These are phyloP conservation scores for Phalaenopsis hybrid DNA, from an alignment of 116 monocot species.

Conservation along the genomic window DNA sequence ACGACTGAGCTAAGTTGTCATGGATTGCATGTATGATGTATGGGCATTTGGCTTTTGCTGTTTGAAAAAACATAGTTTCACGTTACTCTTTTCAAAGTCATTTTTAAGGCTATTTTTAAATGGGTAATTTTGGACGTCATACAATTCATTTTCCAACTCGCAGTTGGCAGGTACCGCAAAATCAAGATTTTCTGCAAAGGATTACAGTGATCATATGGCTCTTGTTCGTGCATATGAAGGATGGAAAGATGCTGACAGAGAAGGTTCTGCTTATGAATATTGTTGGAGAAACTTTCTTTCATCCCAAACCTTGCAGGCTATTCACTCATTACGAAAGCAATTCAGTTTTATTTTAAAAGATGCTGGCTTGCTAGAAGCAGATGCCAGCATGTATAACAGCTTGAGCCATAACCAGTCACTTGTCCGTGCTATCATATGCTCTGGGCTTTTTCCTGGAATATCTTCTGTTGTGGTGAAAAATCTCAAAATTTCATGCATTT, in stretches of 20 bases:
- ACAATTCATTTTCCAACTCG: conserved; percentile 8
- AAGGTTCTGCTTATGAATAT: conserved; percentile 92
- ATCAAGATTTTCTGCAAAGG: conserved; percentile 95
- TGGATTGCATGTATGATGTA: neutral
- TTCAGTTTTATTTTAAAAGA: conserved; percentile 92
- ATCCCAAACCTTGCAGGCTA: conserved; percentile 92
- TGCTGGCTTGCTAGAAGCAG: conserved; percentile 62
- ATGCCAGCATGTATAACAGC: conserved; percentile 49
- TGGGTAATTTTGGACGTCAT: neutral
- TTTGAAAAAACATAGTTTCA: neutral
- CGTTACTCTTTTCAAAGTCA: neutral
- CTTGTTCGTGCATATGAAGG: conserved; percentile 97
- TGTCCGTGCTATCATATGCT: conserved; percentile 88
- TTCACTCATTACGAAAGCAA: conserved; percentile 86
- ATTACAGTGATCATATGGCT: conserved; percentile 99
- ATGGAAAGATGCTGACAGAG: conserved; percentile 97
- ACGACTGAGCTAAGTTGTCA: neutral
- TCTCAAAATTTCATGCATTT: conserved; percentile 4
- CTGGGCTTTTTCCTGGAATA: conserved; percentile 87
- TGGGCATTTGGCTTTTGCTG: neutral
- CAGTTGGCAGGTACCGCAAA: conserved; percentile 97
- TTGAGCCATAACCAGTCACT: conserved; percentile 94
- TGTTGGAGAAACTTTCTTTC: conserved; percentile 99
- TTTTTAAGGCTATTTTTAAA: neutral
- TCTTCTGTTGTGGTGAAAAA: conserved; percentile 79